Evolutionary conservation across 2,329 filamentous ascomycete species (phyloP), one percentile per base, ranked within the genome.

Genomic region (Chaetomiaceae sp.): DNA sequence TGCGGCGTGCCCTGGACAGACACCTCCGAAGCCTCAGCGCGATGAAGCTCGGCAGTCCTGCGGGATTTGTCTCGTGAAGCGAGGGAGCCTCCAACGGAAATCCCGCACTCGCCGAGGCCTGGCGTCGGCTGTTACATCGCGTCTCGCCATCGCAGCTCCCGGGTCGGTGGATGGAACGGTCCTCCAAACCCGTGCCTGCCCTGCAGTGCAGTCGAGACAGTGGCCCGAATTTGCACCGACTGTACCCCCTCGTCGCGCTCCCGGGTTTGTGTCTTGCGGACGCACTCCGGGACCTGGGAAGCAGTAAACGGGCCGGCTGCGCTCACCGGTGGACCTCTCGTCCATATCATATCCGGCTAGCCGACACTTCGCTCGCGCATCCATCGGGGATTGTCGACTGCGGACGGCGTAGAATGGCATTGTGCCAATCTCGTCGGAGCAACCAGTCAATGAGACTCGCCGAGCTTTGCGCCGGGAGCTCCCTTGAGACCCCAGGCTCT

Each of bases 151-250:
- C 52, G 46, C 54, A 49, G 52, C 34, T 47, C 27, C 49, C 47
- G 54, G 55, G 54, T 50, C 49, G 54, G 53, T 52, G 42, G 56
- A 59, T 52, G 60, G 53, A 51, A 58, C 36, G 32, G 24, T 44
- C 22, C 9, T 24, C 22, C 6, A 26, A 14, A 4, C 15, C 12
- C 29, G 12, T 14, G 26, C 19, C 38, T 38, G n/a, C n/a, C n/a
- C n/a, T n/a, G n/a, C n/a, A n/a, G n/a, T n/a, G 34, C 45, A 47
- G 34, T 34, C 12, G 26, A 33, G 20, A 42, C 24, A 38, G 45
- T 26, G 38, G 19, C 19, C 34, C 9, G 11, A 24, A 27, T 15
- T 18, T 34, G 19, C 29, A 38, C 29, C 33, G 18, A 32, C 38
- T 32, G 27, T 42, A 17, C 26, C 22, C 24, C 18, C 15, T 32